Evolutionary conservation across 345 rosid species (phyloP), one percentile per base, ranked within the genome.

Genomic region (Adansonia digitata): DNA sequence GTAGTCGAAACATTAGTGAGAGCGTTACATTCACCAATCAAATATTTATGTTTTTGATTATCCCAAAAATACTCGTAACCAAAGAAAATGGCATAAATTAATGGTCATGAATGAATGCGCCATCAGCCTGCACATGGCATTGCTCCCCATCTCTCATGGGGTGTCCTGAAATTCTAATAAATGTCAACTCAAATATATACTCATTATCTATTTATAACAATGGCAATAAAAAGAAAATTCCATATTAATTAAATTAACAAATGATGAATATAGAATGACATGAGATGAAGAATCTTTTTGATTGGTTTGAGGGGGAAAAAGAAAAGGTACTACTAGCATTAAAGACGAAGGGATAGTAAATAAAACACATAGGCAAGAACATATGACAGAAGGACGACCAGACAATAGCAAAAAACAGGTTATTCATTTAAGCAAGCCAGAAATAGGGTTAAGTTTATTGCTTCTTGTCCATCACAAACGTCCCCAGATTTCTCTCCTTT

Each of bases 51-150:
- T 45, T 39, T 51, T 37, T 64, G 45, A 67, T 71, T 61, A 55
- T 62, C 55, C 61, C 68, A 64, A 61, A 49, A 59, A 4, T 22
- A 48, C 5, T 11, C 37, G 59, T 37, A 13, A 57, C 34, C 7
- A 2, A n/a, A 57, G 5, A 26, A 13, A 27, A 39, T n/a, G n/a
- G n/a, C 48, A 20, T 51, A 80, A 74, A 79, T 43, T 18, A 83
- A 81, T 80, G 83, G 80, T 24, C 72, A 80, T 76, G 75, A 80
- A 76, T 78, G 81, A 79, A 66, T 70, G 60, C 65, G 79, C 88
- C 88, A 34, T 81, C 81, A 72, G 71, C 81, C 77, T 75, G 83
- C 91, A 89, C 91, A 87, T 89, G 93, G 83, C 64, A 79, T 22
- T 88, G 94, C 81, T 87, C 90, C 88, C 93, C 34, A 64, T 26